phyloP scores from a whole-genome alignment of 1,139 yeast species.

The Magnusiomyces magnusii region DNA sequence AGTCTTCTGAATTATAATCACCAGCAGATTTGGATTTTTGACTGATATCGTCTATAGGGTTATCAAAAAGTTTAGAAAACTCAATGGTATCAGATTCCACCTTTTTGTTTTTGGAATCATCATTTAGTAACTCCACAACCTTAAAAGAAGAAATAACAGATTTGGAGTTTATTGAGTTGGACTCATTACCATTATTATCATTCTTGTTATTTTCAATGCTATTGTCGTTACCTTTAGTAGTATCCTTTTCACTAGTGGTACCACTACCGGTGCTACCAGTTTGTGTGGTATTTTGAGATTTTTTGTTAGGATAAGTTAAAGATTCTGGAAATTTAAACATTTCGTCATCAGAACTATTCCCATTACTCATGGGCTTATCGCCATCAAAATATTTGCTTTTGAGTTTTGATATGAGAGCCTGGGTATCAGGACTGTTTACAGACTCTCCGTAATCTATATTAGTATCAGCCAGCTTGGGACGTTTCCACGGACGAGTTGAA shows the following conservation, averaged over 20 bases:
- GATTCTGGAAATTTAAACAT: neutral
- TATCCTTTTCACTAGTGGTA: neutral
- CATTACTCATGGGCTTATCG: neutral
- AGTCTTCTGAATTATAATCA: neutral
- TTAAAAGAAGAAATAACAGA: neutral
- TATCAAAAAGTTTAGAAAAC: conserved; percentile 1
- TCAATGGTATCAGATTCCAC: neutral
- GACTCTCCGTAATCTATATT: neutral
- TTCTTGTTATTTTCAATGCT: neutral
- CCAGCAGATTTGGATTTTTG: neutral
- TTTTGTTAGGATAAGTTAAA: neutral
- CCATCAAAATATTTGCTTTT: neutral
- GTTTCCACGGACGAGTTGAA: neutral
- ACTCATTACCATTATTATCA: neutral
- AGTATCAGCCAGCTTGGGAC: neutral
- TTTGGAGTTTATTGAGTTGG: neutral
- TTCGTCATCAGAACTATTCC: neutral
- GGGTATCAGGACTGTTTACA: neutral
- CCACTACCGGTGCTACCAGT: neutral
- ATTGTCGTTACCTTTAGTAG: neutral
- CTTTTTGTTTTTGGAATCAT: neutral
- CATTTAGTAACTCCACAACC: neutral
- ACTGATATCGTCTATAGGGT: neutral
- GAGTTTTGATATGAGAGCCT: neutral
- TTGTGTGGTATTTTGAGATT: neutral